A percentile compares a stretch with the other conserved stretches of the same genome.
These are phyloP conservation scores for Sclerotinia subarctica DNA, from an alignment of 2,329 filamentous ascomycete species.

Conservation along the genomic window DNA sequence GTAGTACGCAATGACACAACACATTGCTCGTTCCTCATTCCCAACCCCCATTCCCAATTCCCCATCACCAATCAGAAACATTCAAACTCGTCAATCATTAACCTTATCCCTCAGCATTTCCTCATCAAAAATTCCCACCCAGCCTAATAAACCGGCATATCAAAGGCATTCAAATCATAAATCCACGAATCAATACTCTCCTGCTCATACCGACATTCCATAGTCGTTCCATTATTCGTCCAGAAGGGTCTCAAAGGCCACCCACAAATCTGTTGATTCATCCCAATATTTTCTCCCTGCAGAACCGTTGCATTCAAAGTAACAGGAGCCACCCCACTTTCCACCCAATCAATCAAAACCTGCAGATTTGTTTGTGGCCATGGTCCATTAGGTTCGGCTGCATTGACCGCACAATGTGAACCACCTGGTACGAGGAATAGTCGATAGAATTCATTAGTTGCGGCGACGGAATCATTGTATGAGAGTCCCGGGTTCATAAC, in stretches of 20 bases:
- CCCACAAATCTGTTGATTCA: slow-evolving; percentile 42
- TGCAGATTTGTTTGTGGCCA: slow-evolving; percentile 58
- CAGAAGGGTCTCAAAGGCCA: slow-evolving; percentile 42
- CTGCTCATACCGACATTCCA: slow-evolving; percentile 36
- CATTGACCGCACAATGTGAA: slow-evolving; percentile 49
- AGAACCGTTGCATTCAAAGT: slow-evolving; percentile 42
- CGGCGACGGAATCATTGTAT: slow-evolving; percentile 41
- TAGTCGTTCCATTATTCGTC: slow-evolving; percentile 28
- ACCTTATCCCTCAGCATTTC: too few relatives aligned
- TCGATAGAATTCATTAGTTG: slow-evolving; percentile 52
- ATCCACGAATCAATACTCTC: slow-evolving; percentile 36
- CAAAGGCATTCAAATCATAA: slow-evolving; percentile 32
- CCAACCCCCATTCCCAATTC: neutral
- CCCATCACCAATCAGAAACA: neutral
- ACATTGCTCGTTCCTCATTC: neutral
- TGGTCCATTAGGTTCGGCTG: slow-evolving; percentile 40
- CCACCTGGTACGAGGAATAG: slow-evolving; percentile 54
- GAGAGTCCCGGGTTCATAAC: slow-evolving; percentile 47
- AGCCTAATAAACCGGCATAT: slow-evolving; percentile 25
- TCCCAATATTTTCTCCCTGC: slow-evolving; percentile 37
- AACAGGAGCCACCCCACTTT: slow-evolving; percentile 48
- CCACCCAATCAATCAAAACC: slow-evolving; percentile 67
- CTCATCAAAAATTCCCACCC: too few relatives aligned
- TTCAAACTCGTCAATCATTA: neutral
- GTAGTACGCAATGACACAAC: neutral